Percentiles rank a stretch among this genome's conserved stretches.
Conservation (phyloP, 345 rosid species). For the Citrus cavaleriei region DNA sequence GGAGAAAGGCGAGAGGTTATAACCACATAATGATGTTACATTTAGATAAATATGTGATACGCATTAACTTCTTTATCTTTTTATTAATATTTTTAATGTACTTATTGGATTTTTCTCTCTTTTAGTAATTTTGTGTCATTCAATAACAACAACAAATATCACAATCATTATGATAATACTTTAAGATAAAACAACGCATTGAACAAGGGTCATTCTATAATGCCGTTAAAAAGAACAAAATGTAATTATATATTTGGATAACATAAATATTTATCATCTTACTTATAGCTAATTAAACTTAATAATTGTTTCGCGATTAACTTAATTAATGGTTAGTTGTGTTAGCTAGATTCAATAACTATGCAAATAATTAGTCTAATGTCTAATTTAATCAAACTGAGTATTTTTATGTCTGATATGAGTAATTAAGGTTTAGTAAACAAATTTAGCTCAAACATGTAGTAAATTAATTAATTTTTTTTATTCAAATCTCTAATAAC, state of each 20-base stretch:
- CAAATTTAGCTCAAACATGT: background rate
- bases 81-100: too few species aligned
- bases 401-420: background rate
- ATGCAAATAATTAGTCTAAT: background rate
- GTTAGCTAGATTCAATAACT: background rate
- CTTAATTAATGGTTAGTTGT: background rate
- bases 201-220: background rate
- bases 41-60: too few species aligned
- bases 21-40: too few species aligned
- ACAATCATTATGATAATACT: background rate
- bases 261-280: background rate
- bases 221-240: too few species aligned
- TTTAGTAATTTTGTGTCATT: background rate
- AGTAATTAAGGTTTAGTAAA: background rate
- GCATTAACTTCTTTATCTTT: background rate
- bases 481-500: background rate
- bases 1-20: too few species aligned
- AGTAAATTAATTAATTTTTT: too few species aligned
- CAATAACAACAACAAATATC: background rate
- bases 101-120: background rate
- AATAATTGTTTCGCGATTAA: background rate
- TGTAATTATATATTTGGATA: background rate
- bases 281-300: background rate
- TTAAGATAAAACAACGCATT: background rate
- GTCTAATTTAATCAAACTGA: background rate